These are phyloP conservation scores for Penicillium silybi DNA, from an alignment of 495 filamentous ascomycete species.

Conservation along the genomic window DNA sequence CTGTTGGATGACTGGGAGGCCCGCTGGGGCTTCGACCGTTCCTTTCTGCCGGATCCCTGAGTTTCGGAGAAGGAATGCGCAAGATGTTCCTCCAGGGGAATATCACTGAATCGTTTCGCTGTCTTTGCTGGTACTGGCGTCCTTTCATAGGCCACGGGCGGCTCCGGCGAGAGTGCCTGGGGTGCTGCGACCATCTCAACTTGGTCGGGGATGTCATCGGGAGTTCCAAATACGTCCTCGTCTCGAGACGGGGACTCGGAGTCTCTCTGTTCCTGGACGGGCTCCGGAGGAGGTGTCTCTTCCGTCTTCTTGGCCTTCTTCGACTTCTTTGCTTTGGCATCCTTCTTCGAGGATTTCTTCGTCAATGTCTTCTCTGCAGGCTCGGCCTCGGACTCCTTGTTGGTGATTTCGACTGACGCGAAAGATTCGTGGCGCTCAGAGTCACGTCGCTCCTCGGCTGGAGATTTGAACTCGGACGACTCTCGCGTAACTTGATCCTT, in stretches of 20 bases:
- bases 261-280: conserved; percentile 4
- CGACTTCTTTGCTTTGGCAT: conserved; percentile 44
- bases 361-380: conserved; percentile 21
- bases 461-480: conserved; percentile 25
- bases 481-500: conserved; percentile 24
- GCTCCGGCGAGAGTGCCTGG: conserved; percentile 19
- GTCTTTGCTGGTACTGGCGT: conserved; percentile 42
- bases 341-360: conserved; percentile 36
- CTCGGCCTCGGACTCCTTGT: conserved; percentile 25
- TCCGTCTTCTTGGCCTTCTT: conserved; percentile 44
- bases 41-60: conserved; percentile 15
- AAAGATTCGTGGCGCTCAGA: conserved; percentile 35
- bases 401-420: conserved; percentile 33
- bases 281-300: conserved; percentile 6
- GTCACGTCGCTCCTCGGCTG: conserved; percentile 36
- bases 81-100: conserved; percentile 39
- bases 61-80: conserved; percentile 29
- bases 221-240: conserved; percentile 13
- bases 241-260: conserved; percentile 13
- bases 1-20: conserved; percentile 10
- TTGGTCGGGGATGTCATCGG: conserved; percentile 23
- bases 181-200: conserved; percentile 21
- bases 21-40: conserved; percentile 5
- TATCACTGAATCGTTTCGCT: conserved; percentile 42
- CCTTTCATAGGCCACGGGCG: conserved; percentile 17